Base-by-base conservation (phyloP, 1,139 yeast species). In the Candida albicans region DNA sequence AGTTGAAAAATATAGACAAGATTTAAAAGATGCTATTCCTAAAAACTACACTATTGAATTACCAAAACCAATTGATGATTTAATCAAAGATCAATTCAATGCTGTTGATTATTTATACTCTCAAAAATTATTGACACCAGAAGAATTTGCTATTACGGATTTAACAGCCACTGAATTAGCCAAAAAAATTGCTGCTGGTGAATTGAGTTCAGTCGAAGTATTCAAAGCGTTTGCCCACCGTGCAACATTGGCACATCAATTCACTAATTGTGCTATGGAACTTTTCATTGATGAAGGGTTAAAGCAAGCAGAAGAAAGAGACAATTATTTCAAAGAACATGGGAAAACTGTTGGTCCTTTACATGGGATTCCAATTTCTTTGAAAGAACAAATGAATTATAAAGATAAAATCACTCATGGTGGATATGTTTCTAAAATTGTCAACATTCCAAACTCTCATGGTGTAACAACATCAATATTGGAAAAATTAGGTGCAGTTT, bases 361-460 rank as follows among this genome's bases (percentile, higher is more conserved):
- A 40, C 78, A 63, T 43, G 75, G 75, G 0, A 49, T 70, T 28
- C 75, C 79, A 9, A 57, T 69, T n/a, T 67, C 73, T 0, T 57
- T 69, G 45, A 79, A 79, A 53, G 68, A 63, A 60, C 90, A 84
- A 55, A 77, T 82, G 67, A 73, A 77, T 47, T 80, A 70, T 56
- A 72, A 68, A 43, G 84, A 80, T 18, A 79, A 67, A 52, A 68
- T 75, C 52, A 79, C 87, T 26, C 82, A 81, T 55, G 87, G 81
- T 39, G 78, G 84, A 14, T 82, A 77, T 65, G 89, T 82, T 27
- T 72, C 79, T 1, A 60, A 68, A 57, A 61, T 84, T 38, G 77
- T 70, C 40, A 70, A 77, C 55, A 61, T 81, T 31, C 69, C 82
- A 32, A 61, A 56, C 0, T 46, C 55, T 12, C 70, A 66, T 50